Evolutionary conservation across 1,284 basidiomycete species (phyloP).

Genomic region (Microbotryum intermedium): DNA sequence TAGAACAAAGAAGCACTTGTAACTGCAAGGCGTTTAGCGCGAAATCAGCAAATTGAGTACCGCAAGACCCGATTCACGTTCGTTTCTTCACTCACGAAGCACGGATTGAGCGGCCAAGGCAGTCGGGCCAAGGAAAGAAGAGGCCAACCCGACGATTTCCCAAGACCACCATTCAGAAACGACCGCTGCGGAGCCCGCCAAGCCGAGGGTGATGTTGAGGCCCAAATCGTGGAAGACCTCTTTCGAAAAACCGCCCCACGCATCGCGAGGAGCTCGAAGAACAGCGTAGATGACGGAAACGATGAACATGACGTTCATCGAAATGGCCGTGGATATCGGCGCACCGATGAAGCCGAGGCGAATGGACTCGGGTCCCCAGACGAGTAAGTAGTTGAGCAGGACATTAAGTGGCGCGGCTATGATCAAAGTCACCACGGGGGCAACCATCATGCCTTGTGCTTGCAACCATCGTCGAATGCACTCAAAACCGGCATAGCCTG

Average conservation of each 20-base stretch:
- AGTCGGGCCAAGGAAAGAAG: slow-evolving; percentile 44
- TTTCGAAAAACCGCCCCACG: slow-evolving; percentile 71
- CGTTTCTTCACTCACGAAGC: slow-evolving; percentile 29
- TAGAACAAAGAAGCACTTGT: slow-evolving; percentile 33
- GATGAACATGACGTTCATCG: slow-evolving; percentile 68
- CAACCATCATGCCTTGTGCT: slow-evolving; percentile 74
- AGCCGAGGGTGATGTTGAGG: slow-evolving; percentile 60
- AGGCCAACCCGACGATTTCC: slow-evolving; percentile 53
- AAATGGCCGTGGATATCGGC: slow-evolving; percentile 78
- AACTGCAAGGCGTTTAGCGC: slow-evolving; percentile 1
- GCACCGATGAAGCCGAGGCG: slow-evolving; percentile 87
- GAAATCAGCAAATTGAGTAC: background rate
- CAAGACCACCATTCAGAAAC: slow-evolving; percentile 88
- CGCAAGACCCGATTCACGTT: background rate
- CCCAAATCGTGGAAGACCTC: slow-evolving; percentile 63
- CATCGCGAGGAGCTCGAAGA: slow-evolving; percentile 62
- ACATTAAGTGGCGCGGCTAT: slow-evolving; percentile 80
- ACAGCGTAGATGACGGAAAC: slow-evolving; percentile 63
- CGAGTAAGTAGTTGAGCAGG: slow-evolving; percentile 71
- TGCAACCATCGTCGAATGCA: slow-evolving; percentile 69
- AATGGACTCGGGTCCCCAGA: slow-evolving; percentile 43
- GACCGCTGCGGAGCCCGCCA: slow-evolving; percentile 53
- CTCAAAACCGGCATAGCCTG: slow-evolving; percentile 59
- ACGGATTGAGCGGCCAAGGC: slow-evolving; percentile 48
- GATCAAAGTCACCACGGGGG: slow-evolving; percentile 77